Evolutionary conservation across 352 stramenopile genomes (phyloP), one percentile per base, ranked within the genome.

Genomic region (Globisporangium splendens): DNA sequence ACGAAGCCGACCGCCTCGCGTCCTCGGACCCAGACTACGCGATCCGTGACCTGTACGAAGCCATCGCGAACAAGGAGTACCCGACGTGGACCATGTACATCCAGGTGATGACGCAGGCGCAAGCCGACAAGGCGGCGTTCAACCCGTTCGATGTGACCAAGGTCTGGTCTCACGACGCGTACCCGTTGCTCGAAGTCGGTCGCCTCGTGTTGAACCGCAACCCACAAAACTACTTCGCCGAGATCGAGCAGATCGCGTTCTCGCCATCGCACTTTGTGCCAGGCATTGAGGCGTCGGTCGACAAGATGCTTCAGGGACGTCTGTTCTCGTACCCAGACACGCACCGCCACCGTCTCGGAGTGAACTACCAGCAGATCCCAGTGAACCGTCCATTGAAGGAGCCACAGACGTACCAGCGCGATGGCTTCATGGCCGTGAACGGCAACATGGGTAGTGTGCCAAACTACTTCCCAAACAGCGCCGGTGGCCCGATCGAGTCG

Each of bases 101-200:
- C 18, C 92, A 98, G 69, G 81, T 97, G 12, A 98, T 98, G 91
- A 94, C 78, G 1, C 71, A 81, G 17, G 67, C 81, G 6, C 62
- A 98, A 52, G 86, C 86, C 1, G 61, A 74, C 7, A 68, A 67
- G 14, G 65, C 68, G 44, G 66, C 65, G 24, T 89, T 94, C 17
- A 92, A 97, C 68, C 91, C 92, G 8, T 97, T 98, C 65, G 92
- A 98, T 59, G 78, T 98, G 48, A 98, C 92, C 61, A 98, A 98
- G 64, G 61, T 97, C 31, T 98, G 91, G 92, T 63, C 86, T n/a
- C 91, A 98, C 65, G 61, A 61, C 8, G 65, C 88, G 10, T 98
- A 90, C 59, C 91, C 92, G 11, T 82, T 97, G 10, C 70, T 79
- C 43, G 81, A 97, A 65, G 76, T 98, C 17, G 92, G 92, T 0